These are phyloP conservation scores for Pelargonium australe DNA, from an alignment of 441 rosid genomes.

Conservation along the genomic window DNA sequence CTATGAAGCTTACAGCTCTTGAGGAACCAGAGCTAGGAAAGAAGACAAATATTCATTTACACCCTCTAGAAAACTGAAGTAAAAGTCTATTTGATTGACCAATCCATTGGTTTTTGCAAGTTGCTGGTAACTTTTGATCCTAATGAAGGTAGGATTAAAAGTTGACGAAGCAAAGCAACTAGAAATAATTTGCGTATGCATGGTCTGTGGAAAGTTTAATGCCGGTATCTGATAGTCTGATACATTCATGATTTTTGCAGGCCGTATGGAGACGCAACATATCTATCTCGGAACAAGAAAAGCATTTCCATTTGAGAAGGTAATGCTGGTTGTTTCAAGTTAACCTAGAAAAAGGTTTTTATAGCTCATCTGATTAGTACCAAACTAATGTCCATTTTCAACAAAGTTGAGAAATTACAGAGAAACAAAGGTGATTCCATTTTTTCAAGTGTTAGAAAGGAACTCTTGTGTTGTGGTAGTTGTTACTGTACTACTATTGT, in stretches of 20 bases:
- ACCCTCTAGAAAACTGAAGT: no score
- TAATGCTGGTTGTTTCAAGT: background rate
- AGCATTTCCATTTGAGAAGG: constrained; percentile 36
- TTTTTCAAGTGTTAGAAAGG: background rate
- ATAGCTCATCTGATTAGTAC: background rate
- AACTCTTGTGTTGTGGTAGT: background rate
- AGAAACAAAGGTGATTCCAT: background rate
- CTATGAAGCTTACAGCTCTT: no score
- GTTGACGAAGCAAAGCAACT: no score
- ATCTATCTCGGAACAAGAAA: constrained; percentile 47
- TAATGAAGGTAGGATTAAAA: no score
- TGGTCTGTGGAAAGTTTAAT: background rate
- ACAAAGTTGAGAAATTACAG: background rate
- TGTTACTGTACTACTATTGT: background rate
- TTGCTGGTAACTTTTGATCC: no score
- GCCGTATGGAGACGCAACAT: constrained; percentile 41
- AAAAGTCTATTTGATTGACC: no score
- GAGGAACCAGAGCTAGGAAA: no score
- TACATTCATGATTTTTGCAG: constrained; percentile 29
- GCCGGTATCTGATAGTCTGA: background rate
- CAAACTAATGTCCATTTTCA: no score
- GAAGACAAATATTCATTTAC: no score
- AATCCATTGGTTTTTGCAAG: no score
- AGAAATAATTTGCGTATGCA: no score
- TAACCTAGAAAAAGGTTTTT: no score